Evolutionary conservation across 371 early-diverging fungal genomes (phyloP), one percentile per base, ranked within the genome.

Genomic region (Quaeritorhiza haematococci): DNA sequence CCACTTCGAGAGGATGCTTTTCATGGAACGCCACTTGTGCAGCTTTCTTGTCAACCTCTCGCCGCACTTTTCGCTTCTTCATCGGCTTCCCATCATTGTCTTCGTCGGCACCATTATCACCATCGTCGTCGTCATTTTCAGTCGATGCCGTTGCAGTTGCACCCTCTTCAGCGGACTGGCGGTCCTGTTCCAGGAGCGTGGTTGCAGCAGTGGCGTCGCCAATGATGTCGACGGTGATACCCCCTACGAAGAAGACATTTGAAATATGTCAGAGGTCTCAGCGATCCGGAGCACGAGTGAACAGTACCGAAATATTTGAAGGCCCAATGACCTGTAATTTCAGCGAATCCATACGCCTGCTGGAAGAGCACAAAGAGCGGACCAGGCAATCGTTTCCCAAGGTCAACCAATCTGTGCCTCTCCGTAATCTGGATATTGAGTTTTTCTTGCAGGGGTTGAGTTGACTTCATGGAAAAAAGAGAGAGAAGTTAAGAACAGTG

Each of bases 361-460:
- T 65, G 55, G 55, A 58, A 65, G 23, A 69, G 45, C 10, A 56
- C 56, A 60, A 59, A 65, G n/a, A 69, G 46, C 8, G 65, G 65
- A 13, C 33, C 41, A 8, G 69, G 52, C 3, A 69, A 53, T n/a
- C 49, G 13, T 32, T 26, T 24, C n/a, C 60, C 49, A 17, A 48
- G 33, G 10, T 50, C 53, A 10, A 49, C 30, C 17, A 17, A 13
- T 7, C 21, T 43, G 0, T 63, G 53, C 27, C 33, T 13, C 15
- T 29, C 19, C 17, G 64, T 59, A 13, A 50, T 52, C 7, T 24
- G 23, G 23, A 65, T 49, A 17, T 49, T 44, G 24, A 67, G 43
- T 47, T 59, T 57, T n/a, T 56, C 56, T 45, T 72, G 73, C 3
- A 69, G 56, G 13, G 69, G 69, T 19, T 64, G 2, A 3, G 65